These are phyloP conservation scores for Cutaneotrichosporon curvatum DNA, from an alignment of 1,284 basidiomycete genomes.

Conservation along the genomic window DNA sequence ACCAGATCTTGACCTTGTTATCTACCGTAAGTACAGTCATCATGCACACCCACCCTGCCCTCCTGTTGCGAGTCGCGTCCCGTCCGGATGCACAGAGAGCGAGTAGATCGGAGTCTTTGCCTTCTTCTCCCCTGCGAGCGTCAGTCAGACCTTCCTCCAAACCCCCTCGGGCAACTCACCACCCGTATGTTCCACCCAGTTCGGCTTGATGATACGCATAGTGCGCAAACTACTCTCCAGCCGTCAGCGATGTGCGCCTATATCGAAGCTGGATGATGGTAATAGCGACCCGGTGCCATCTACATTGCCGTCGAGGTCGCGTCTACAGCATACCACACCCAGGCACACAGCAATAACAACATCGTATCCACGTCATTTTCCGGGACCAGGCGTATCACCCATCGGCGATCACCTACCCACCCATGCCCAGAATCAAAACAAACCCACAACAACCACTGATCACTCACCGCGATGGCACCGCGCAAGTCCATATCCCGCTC, in stretches of 20 bases:
- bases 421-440: constrained; percentile 5
- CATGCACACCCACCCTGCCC: constrained; percentile 54
- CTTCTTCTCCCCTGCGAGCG: constrained; percentile 47
- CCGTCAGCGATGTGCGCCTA: no score
- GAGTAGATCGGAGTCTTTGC: constrained; percentile 86
- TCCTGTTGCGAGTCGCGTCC: constrained; percentile 89
- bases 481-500: constrained; percentile 17
- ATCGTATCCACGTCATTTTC: constrained; percentile 9
- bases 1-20: constrained; percentile 95
- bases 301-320: no score
- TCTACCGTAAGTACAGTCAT: constrained; percentile 48
- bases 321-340: no score
- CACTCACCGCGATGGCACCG: constrained; percentile 9
- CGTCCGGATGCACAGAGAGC: constrained; percentile 89
- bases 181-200: constrained; percentile 44
- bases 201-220: constrained; percentile 46
- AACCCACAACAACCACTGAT: background rate
- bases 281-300: no score
- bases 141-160: background rate
- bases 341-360: background rate
- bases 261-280: no score
- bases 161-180: constrained; percentile 7
- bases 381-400: constrained; percentile 4
- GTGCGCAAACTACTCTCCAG: no score
- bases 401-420: background rate